Conservation (phyloP, 2,329 filamentous ascomycete genomes). For the Cercospora sp. region DNA sequence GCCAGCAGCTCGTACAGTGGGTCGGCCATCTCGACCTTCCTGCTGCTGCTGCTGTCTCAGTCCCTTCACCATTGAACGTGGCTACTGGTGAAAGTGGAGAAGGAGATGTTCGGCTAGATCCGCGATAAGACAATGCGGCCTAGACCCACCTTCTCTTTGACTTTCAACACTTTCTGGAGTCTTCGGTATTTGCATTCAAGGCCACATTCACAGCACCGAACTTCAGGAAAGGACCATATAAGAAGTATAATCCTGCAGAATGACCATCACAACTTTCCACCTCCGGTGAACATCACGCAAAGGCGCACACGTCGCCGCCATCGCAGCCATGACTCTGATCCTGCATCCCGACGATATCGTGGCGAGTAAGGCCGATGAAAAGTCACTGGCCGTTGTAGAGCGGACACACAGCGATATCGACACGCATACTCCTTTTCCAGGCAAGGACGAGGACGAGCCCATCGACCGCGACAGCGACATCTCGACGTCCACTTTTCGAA, state of each 20-base stretch:
- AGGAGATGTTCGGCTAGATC: neutral
- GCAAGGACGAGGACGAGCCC: conserved; percentile 30
- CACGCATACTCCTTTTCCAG: conserved; percentile 48
- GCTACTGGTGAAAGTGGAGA: neutral
- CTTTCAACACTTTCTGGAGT: conserved; percentile 3
- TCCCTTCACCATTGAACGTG: neutral
- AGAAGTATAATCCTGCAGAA: neutral
- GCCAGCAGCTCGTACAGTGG: conserved; percentile 72
- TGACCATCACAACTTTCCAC: neutral
- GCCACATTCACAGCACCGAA: neutral
- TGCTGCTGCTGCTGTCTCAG: neutral
- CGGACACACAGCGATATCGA: conserved; percentile 47
- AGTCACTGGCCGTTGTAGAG: conserved; percentile 47
- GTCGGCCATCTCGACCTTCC: conserved; percentile 46
- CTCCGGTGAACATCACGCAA: neutral
- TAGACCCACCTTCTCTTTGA: neutral
- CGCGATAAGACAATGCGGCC: neutral
- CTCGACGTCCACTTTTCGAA: conserved; percentile 39
- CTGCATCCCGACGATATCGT: conserved; percentile 36
- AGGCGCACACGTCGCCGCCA: neutral
- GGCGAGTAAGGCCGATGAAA: conserved; percentile 23
- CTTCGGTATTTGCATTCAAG: neutral
- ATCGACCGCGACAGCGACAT: conserved; percentile 41
- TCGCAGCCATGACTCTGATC: conserved; percentile 22
- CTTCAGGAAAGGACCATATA: too few relatives aligned